phyloP scores from a whole-genome alignment of 2,329 filamentous ascomycete species.

The Fusarium odoratissimum region DNA sequence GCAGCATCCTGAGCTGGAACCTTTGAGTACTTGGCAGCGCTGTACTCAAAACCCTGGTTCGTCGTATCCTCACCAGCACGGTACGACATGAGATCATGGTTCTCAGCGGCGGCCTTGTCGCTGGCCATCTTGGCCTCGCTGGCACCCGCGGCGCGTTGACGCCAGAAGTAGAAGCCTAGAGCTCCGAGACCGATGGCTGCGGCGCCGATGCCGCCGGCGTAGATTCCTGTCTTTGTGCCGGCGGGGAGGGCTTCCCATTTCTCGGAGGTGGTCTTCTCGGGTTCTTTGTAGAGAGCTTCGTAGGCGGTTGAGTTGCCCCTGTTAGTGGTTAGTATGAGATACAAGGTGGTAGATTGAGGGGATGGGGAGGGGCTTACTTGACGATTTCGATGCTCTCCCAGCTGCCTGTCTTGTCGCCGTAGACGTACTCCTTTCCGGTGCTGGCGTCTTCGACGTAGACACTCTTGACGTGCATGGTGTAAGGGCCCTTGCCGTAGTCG shows the following conservation, averaged over 20 bases:
- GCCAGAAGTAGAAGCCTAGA: conserved; percentile 65
- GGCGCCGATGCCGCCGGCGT: conserved; percentile 58
- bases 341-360: too few species aligned
- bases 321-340: background rate
- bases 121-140: conserved; percentile 62
- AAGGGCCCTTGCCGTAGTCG: conserved; percentile 74
- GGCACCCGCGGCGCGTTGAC: conserved; percentile 64
- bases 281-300: conserved; percentile 55
- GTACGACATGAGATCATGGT: conserved; percentile 63
- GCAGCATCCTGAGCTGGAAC: conserved; percentile 14
- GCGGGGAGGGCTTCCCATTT: conserved; percentile 66
- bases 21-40: conserved; percentile 33
- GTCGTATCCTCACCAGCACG: conserved; percentile 47
- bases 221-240: conserved; percentile 64
- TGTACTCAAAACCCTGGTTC: conserved; percentile 45
- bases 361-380: conserved; percentile 55
- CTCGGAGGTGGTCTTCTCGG: conserved; percentile 59
- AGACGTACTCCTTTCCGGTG: conserved; percentile 73
- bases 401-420: conserved; percentile 68
- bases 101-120: conserved; percentile 59
- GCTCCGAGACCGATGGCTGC: conserved; percentile 56
- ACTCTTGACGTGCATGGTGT: conserved; percentile 78
- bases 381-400: conserved; percentile 72
- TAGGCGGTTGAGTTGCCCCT: conserved; percentile 69
- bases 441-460: conserved; percentile 67